Conservation (phyloP, 202 grass and related monocot species). For the Saccharum hybrid region DNA sequence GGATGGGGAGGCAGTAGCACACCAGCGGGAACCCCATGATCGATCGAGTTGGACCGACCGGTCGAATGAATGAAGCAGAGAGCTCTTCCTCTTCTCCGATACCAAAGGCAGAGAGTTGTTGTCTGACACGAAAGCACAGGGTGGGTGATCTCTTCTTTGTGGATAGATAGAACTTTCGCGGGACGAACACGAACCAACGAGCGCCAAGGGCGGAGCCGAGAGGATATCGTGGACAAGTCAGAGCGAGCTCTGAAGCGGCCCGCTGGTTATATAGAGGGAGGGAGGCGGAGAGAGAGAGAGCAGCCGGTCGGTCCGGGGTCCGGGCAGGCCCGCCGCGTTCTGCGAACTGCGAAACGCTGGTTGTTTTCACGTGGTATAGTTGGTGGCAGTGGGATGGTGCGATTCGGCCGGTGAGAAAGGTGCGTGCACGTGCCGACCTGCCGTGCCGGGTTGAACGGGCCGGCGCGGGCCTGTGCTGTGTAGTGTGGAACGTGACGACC, state of each 20-base stretch:
- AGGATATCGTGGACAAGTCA: slow-evolving; percentile 21
- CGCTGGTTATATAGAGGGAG: slow-evolving; percentile 37
- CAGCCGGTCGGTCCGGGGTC: too few relatives aligned
- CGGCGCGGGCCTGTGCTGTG: too few relatives aligned
- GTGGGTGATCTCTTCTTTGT: background rate
- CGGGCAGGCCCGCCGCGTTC: background rate
- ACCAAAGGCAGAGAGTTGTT: background rate
- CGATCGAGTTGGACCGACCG: background rate
- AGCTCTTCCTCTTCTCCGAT: background rate
- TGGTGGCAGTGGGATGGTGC: background rate
- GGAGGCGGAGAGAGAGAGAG: background rate
- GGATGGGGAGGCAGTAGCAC: slow-evolving; percentile 54
- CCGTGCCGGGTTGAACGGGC: too few relatives aligned
- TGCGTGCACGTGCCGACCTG: background rate
- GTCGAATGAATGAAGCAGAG: background rate
- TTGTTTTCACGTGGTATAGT: slow-evolving; percentile 39
- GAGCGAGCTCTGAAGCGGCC: background rate
- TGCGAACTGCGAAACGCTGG: background rate
- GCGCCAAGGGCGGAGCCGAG: background rate
- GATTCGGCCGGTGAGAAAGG: background rate
- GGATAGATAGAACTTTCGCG: too few relatives aligned
- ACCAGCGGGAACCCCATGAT: slow-evolving; percentile 75
- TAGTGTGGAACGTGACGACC: background rate
- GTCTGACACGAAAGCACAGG: background rate
- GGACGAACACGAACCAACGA: background rate